Conservation (phyloP, 805 yeast genomes). For the Ogataea populi-albae region DNA sequence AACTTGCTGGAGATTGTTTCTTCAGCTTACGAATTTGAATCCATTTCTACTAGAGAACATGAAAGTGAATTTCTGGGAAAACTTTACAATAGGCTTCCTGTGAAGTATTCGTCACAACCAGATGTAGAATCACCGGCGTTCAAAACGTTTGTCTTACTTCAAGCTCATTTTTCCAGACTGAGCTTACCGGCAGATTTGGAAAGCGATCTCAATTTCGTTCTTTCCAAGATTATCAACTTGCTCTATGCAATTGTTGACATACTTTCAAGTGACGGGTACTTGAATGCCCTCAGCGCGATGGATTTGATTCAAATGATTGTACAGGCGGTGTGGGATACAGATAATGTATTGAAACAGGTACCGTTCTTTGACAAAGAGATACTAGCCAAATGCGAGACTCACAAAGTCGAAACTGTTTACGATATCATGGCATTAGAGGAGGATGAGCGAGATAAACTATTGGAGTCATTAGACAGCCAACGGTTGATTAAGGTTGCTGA, state of each 20-base stretch:
- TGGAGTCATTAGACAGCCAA: constrained; percentile 48
- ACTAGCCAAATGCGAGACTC: constrained; percentile 51
- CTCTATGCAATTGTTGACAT: constrained; percentile 71
- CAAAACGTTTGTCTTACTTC: constrained; percentile 73
- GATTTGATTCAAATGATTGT: constrained; percentile 85
- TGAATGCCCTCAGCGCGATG: constrained; percentile 79
- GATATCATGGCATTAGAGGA: constrained; percentile 76
- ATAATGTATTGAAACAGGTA: constrained; percentile 73
- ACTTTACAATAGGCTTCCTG: constrained; percentile 60
- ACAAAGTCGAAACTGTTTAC: constrained; percentile 65
- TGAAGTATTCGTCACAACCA: constrained; percentile 41
- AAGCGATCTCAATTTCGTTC: constrained; percentile 52
- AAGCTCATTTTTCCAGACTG: constrained; percentile 75
- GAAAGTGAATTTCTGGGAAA: constrained; percentile 50
- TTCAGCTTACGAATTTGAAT: constrained; percentile 69
- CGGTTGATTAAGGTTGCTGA: constrained; percentile 68
- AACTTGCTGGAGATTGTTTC: constrained; percentile 64
- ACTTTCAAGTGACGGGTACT: constrained; percentile 72
- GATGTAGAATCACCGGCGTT: constrained; percentile 50
- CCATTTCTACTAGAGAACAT: constrained; percentile 55
- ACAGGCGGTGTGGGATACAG: constrained; percentile 84
- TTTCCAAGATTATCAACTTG: constrained; percentile 48
- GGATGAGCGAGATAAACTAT: constrained; percentile 55
- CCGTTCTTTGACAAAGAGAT: constrained; percentile 59
- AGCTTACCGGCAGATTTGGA: constrained; percentile 58